Base-by-base conservation (phyloP, 2,329 filamentous ascomycete genomes). In the Helotiales sp. region DNA sequence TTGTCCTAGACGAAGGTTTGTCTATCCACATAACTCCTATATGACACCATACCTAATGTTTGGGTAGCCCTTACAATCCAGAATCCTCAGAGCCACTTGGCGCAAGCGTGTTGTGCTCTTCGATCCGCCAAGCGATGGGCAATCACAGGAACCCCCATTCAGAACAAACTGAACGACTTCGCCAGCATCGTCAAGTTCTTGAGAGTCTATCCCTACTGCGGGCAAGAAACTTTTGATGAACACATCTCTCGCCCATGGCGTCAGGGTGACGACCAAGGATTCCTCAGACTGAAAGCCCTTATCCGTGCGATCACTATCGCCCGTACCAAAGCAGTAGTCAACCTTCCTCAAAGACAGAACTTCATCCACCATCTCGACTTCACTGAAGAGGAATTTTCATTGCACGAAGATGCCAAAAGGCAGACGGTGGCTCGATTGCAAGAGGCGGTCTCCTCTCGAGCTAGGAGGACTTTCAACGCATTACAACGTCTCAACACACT, bases 101-200 rank as follows among this genome's bases (percentile, higher is more conserved):
- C 79, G 28, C 74, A 71, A 58, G 80, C 80, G 0, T 72, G 81
- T 0, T 82, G 77, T 32, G 74, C 74, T 2, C 74, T 85, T 0
- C 68, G 79, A 0, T 74, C 79, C 0, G 63, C 74, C 73, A 1
- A 30, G 1, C 77, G 83, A 7, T 85, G 82, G 83, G 80, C 79
- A 0, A 78, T 85, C 0, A 84, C 81, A 0, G 82, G 82, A 0
- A 85, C 83, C 0, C 83, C 83, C 0, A 80, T 85, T 0, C 83
- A 85, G 50, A 85, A 85, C 52, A 73, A 74, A 0, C 74, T 84
- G 0, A 71, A 71, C 1, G 83, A 85, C 50, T 74, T 85, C 6
- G 75, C 77, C 0, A 75, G 77, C 0, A 74, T 84, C 0, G 72
- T 85, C 0, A 78, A 78, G 20, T 85, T 84, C 63, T 72, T 85